Conservation (phyloP, 768 basidiomycete genomes). For the Suillus subalutaceus region DNA sequence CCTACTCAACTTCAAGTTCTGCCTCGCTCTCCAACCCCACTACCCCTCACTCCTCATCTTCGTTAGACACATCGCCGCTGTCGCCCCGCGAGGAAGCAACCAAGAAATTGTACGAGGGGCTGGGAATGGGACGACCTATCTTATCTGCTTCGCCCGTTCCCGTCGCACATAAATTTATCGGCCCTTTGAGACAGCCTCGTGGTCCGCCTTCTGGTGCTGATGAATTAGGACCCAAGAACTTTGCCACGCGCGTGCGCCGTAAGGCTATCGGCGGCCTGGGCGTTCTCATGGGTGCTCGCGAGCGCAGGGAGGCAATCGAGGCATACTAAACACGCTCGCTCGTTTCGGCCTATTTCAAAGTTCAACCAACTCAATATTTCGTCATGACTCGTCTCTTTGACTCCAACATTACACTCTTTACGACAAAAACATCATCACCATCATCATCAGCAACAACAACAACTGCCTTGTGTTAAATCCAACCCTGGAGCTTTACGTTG, state of each 20-base stretch:
- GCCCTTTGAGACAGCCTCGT: constrained; percentile 82
- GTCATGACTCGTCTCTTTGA: constrained; percentile 18
- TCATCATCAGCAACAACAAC: not conserved
- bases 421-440: not conserved
- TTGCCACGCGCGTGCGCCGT: constrained; percentile 82
- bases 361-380: constrained; percentile 11
- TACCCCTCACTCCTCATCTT: constrained; percentile 73
- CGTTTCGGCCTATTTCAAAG: constrained; percentile 5
- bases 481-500: constrained; percentile 12
- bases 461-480: constrained; percentile 6
- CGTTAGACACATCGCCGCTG: constrained; percentile 54
- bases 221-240: constrained; percentile 87
- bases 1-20: constrained; percentile 61
- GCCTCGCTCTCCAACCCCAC: constrained; percentile 70
- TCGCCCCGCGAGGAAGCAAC: constrained; percentile 86
- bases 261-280: constrained; percentile 84
- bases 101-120: constrained; percentile 87
- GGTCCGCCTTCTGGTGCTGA: constrained; percentile 88
- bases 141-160: constrained; percentile 31
- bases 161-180: constrained; percentile 35
- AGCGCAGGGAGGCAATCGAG: constrained; percentile 76
- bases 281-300: constrained; percentile 78
- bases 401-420: constrained; percentile 24
- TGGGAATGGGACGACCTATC: constrained; percentile 77
- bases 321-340: constrained; percentile 50